Conservation (phyloP, 257 asterid genomes). For the Verbascum thapsus region DNA sequence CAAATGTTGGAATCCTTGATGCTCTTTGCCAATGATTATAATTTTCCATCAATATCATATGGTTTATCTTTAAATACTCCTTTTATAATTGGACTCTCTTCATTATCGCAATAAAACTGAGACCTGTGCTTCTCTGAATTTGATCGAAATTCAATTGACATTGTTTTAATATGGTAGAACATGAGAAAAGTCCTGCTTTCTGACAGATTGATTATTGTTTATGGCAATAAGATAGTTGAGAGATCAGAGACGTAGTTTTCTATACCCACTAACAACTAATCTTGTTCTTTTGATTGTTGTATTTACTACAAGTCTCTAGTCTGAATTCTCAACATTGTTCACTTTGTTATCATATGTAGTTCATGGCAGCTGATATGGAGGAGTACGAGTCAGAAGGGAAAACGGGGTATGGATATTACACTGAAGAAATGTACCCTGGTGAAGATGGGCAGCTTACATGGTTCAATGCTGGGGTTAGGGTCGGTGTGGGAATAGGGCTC, state of each 20-base stretch:
- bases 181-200: constrained; percentile 4
- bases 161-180: constrained; percentile 4
- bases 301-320: background rate
- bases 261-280: too few relatives aligned
- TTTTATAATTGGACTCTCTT: background rate
- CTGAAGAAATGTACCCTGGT: constrained; percentile 55
- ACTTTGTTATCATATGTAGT: constrained; percentile 31
- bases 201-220: constrained; percentile 5
- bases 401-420: constrained; percentile 41
- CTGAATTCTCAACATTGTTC: too few relatives aligned
- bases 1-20: background rate
- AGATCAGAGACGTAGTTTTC: too few relatives aligned
- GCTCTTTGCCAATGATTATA: constrained; percentile 19
- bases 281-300: background rate
- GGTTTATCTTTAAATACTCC: background rate
- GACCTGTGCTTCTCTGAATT: constrained; percentile 2
- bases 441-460: constrained; percentile 68
- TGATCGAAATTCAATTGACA: background rate
- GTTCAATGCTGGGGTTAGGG: constrained; percentile 73
- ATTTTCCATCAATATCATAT: background rate
- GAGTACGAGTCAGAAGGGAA: constrained; percentile 50
- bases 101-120: constrained; percentile 8
- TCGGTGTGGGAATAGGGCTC: constrained; percentile 68
- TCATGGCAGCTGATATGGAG: constrained; percentile 40
- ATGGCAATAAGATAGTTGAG: too few relatives aligned